Base-by-base conservation (phyloP, 2,329 filamentous ascomycete species). In the Cladophialophora exuberans region DNA sequence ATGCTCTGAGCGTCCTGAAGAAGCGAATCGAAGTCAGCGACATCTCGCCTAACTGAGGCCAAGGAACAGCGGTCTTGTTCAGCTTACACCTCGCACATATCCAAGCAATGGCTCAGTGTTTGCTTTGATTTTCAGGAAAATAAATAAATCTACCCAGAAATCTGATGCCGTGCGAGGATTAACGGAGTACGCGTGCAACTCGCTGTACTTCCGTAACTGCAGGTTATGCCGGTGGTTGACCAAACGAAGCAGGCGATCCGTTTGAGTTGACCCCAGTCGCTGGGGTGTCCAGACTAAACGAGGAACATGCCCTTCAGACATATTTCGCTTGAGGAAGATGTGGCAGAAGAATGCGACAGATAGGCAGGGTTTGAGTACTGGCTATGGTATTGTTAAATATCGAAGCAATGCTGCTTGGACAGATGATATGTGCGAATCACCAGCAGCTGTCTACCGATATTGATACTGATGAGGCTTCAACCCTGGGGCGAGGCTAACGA, bases 101-200 rank as follows among this genome's bases (percentile, higher is more conserved):
- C 35, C 35, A 10, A 39, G 15, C 35, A 39, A 3, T 17, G 35
- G 35, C 35, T 6, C 35, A 39, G 15, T 18, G 20, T 33, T 17
- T 47, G 23, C 28, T 33, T 47, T 47, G 25, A 47, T 18, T 10
- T 35, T 20, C 26, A 31, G 7, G 30, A 47, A 47, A 31, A 23
- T 6, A 33, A 47, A 31, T 17, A 47, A 47, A 9, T 47, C 43
- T 18, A 47, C 43, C 43, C 43, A 47, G 17, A 47, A 47, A 31
- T 47, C 26, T 15, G 25, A 22, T 33, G 43, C 43, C n/a, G 43
- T 31, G 2, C 18, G 7, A 47, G 25, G 25, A 33, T 49, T 36
- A 10, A 49, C 31, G 2, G 46, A 49, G 15, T 26, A 49, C 17
- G 25, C 33, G 46, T 49, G 46, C n/a, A 49, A 30, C 6, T 49